phyloP scores from a whole-genome alignment of 176 grass and related monocot genomes.

The Zea mays region DNA sequence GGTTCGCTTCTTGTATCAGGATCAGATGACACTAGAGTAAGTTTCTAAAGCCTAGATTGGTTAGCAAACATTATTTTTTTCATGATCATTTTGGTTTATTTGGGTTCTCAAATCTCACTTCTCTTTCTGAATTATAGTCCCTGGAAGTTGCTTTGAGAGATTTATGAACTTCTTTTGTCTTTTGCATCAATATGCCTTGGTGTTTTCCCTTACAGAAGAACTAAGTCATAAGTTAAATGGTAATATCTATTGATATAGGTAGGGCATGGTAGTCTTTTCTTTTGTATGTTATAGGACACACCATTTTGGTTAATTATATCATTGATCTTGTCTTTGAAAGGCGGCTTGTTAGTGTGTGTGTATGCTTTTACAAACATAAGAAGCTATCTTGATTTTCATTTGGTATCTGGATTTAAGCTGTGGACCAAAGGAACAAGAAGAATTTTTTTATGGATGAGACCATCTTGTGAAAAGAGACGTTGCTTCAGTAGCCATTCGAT shows the following conservation, averaged over 20 bases:
- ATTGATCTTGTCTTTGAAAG: background rate
- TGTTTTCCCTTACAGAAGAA: background rate
- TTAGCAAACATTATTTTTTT: background rate
- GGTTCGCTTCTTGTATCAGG: conserved; percentile 95
- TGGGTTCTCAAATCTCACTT: conserved; percentile 5
- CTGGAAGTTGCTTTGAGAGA: background rate
- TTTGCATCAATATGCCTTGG: background rate
- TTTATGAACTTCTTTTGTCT: background rate
- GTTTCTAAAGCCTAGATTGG: conserved; percentile 28
- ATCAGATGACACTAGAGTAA: conserved; percentile 95
- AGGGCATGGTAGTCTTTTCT: background rate
- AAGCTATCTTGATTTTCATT: background rate
- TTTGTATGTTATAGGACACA: background rate
- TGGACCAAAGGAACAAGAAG: background rate
- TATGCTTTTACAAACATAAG: background rate
- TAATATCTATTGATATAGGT: background rate
- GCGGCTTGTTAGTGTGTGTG: background rate
- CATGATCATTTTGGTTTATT: conserved; percentile 1
- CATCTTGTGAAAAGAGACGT: conserved; percentile 13
- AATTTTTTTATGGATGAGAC: background rate
- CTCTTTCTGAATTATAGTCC: background rate
- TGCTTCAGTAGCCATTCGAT: conserved; percentile 5
- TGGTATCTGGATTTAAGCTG: background rate
- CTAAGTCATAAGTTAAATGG: background rate
- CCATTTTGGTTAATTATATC: background rate